Evolutionary conservation across 768 basidiomycete genomes (phyloP).

Genomic region (Tylopilus subfusipes): DNA sequence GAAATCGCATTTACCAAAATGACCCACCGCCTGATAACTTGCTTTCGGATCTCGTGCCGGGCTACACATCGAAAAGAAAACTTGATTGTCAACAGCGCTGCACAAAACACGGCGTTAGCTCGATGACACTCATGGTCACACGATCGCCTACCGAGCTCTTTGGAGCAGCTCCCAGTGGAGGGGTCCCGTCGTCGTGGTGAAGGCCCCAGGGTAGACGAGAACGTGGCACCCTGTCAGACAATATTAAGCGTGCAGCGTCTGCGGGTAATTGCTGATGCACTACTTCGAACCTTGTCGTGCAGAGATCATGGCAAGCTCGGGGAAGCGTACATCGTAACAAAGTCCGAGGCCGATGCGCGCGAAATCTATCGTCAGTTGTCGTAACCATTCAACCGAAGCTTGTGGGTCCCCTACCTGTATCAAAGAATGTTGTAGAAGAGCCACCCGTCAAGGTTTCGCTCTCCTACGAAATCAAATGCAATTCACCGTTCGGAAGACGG

Average conservation of each 20-base stretch:
- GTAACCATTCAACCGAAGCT: not conserved
- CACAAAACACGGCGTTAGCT: constrained; percentile 8
- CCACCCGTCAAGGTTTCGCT: constrained; percentile 86
- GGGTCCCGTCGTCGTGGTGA: constrained; percentile 94
- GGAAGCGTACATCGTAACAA: constrained; percentile 95
- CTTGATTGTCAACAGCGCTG: constrained; percentile 94
- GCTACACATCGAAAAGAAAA: constrained; percentile 95
- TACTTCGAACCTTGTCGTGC: constrained; percentile 68
- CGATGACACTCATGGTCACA: not conserved
- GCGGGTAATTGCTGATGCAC: not conserved
- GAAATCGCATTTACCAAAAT: not conserved
- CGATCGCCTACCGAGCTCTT: constrained; percentile 58
- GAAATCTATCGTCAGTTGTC: constrained; percentile 55
- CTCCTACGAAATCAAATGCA: constrained; percentile 50
- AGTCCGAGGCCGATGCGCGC: constrained; percentile 96
- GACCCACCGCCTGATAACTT: constrained; percentile 81
- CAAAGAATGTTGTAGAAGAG: constrained; percentile 68
- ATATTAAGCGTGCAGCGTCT: not conserved
- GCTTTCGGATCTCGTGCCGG: constrained; percentile 83
- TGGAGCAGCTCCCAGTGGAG: constrained; percentile 95
- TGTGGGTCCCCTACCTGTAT: constrained; percentile 61
- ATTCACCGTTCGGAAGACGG: not conserved
- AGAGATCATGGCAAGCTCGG: constrained; percentile 88
- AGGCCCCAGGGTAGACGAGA: constrained; percentile 90
- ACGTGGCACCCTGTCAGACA: constrained; percentile 67